Evolutionary conservation across 2,329 filamentous ascomycete species (phyloP).

Genomic region (Aspergillus clavatus): DNA sequence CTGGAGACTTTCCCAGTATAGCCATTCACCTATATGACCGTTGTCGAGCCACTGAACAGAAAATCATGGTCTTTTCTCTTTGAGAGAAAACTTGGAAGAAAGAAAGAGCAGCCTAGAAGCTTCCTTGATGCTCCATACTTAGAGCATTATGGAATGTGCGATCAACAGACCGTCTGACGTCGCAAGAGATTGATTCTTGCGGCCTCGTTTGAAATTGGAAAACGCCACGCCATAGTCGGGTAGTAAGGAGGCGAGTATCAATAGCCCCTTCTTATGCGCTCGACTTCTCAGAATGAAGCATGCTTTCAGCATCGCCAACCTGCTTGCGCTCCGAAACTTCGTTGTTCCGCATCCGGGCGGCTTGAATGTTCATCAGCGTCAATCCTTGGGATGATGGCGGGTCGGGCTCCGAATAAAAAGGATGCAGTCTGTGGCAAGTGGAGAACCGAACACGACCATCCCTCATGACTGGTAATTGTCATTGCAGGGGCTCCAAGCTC

Average conservation of each 20-base stretch:
- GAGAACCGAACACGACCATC: slow-evolving; percentile 52
- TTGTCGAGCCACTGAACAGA: background rate
- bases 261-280: slow-evolving; percentile 10
- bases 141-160: background rate
- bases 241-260: background rate
- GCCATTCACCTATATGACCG: background rate
- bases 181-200: too few relatives aligned
- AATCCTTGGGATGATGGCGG: slow-evolving; percentile 46
- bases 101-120: too few relatives aligned
- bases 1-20: background rate
- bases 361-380: slow-evolving; percentile 48
- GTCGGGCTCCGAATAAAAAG: slow-evolving; percentile 33
- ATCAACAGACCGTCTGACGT: background rate
- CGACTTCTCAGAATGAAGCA: slow-evolving; percentile 56
- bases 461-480: slow-evolving; percentile 83
- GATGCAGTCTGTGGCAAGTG: slow-evolving; percentile 38
- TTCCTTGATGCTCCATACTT: too few relatives aligned
- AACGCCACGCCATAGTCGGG: too few relatives aligned
- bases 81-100: background rate
- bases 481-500: slow-evolving; percentile 94
- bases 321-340: slow-evolving; percentile 85
- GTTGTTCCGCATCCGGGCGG: slow-evolving; percentile 62
- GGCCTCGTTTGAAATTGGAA: too few relatives aligned
- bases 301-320: slow-evolving; percentile 78
- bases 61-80: background rate